Conservation (phyloP, 176 grass and related monocot genomes). For the Saccharum spontaneum region DNA sequence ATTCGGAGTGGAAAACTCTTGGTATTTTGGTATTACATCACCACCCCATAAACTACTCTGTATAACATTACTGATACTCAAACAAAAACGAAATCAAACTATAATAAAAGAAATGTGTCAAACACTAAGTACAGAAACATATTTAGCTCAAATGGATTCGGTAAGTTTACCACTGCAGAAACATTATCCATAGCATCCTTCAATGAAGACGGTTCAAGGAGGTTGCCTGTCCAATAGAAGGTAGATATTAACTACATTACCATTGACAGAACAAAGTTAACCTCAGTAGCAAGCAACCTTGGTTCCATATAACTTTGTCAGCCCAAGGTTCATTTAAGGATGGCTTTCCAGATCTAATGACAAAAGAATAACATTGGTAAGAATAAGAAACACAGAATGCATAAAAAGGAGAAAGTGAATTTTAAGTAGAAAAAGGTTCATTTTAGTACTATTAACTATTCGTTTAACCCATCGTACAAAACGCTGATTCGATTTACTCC, state of each 20-base stretch:
- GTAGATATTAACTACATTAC: constrained; percentile 27
- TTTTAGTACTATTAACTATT: not conserved
- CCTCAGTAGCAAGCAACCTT: constrained; percentile 55
- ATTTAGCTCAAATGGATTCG: not conserved
- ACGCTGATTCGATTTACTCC: not conserved
- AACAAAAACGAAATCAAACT: not conserved
- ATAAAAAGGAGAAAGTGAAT: not conserved
- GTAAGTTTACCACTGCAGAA: constrained; percentile 65
- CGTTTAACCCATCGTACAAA: not conserved
- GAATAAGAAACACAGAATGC: not conserved
- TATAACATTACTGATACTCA: not conserved
- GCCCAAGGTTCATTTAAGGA: constrained; percentile 75
- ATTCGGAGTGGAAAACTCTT: not conserved
- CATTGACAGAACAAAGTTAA: constrained; percentile 13
- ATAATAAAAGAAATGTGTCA: not conserved
- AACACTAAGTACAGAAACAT: not conserved
- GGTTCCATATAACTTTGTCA: constrained; percentile 89
- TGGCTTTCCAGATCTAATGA: constrained; percentile 89
- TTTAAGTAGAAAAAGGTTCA: not conserved
- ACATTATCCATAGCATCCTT: constrained; percentile 74
- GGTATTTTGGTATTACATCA: not conserved
- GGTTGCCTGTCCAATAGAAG: constrained; percentile 57
- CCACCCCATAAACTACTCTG: not conserved
- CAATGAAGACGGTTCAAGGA: constrained; percentile 73
- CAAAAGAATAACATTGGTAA: constrained; percentile 22